phyloP scores from a whole-genome alignment of 1,284 basidiomycete genomes.

The Cutaneotrichosporon mucoides region DNA sequence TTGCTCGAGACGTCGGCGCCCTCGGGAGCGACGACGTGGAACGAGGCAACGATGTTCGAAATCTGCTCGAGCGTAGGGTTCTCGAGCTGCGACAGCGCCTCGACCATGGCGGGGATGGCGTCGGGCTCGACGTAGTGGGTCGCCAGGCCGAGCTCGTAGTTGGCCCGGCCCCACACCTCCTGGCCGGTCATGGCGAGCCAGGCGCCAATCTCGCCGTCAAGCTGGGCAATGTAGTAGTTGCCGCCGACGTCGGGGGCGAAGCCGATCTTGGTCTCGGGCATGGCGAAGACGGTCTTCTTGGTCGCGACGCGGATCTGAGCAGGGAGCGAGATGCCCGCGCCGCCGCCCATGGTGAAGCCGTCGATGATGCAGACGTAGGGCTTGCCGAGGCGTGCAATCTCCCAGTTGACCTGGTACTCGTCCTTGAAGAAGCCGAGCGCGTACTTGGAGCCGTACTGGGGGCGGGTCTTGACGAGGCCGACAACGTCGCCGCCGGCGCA shows the following conservation, averaged over 20 bases:
- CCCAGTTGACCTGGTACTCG: slow-evolving; percentile 91
- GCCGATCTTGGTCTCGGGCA: slow-evolving; percentile 93
- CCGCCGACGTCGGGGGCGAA: slow-evolving; percentile 67
- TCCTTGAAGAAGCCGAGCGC: slow-evolving; percentile 83
- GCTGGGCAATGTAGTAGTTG: slow-evolving; percentile 77
- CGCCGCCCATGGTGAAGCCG: slow-evolving; percentile 93
- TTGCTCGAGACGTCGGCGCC: slow-evolving; percentile 61
- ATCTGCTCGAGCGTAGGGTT: slow-evolving; percentile 26
- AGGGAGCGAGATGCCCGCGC: slow-evolving; percentile 82
- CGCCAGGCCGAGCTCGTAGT: slow-evolving; percentile 82
- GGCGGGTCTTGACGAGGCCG: slow-evolving; percentile 19
- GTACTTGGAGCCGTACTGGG: slow-evolving; percentile 46
- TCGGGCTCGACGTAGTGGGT: slow-evolving; percentile 82
- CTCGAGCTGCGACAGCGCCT: slow-evolving; percentile 45
- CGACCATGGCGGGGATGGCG: slow-evolving; percentile 62
- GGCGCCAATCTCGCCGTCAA: slow-evolving; percentile 88
- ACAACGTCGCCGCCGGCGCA: slow-evolving; percentile 92
- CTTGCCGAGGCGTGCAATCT: slow-evolving; percentile 72
- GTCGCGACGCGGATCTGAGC: slow-evolving; percentile 91
- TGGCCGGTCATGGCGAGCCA: slow-evolving; percentile 89
- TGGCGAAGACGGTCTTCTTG: slow-evolving; percentile 86
- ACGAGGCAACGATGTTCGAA: slow-evolving; percentile 26
- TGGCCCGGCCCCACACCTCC: slow-evolving; percentile 66
- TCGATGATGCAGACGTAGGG: slow-evolving; percentile 88
- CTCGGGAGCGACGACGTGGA: slow-evolving; percentile 25